Evolutionary conservation across 208 protist genomes (phyloP), one percentile per base, ranked within the genome.

Genomic region (Wallacemonas sp.): DNA sequence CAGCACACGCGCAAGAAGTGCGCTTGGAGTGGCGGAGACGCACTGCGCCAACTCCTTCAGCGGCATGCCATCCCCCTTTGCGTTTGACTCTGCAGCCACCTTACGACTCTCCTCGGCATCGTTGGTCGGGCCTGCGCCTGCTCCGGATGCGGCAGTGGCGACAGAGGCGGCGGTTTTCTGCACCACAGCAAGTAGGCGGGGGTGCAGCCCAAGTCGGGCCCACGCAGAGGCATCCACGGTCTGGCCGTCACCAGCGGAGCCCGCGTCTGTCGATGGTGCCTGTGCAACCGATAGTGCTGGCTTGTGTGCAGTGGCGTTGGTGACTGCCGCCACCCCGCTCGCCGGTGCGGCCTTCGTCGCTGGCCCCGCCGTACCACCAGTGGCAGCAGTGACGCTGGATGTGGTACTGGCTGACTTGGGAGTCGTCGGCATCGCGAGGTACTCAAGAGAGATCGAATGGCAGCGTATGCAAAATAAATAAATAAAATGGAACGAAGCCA

Each of bases 1-100:
- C 51, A 92, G 66, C 19, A 92, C 77, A 19, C 82, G 80, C 8
- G 60, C 36, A 41, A 82, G 75, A 26, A 92, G 83, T 8, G 82
- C 66, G 8, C 79, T 86, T 15, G 75, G 79, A n/a, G 76, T 56
- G n/a, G 30, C 19, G 3, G 56, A 36, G 17, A 49, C 24, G 56
- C 56, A 49, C 56, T 47, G 26, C 39, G 56, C 33, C 6, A 49
- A 22, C 5, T 45, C 56, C 39, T 62, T 9, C 56, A 47, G 14
- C 8, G 38, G 27, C 14, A 14, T 31, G 15, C 9, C 30, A 5
- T 58, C 28, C 46, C 4, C 46, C 46, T 30, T 24, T 22, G 44
- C 17, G 24, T 11, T 41, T n/a, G 19, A 6, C 54, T 41, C 36
- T 14, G 49, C 1, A 53, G 42, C 31, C 53, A 2, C 34, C 44